phyloP scores from a whole-genome alignment of 345 rosid species.

The Limnanthes douglasii region DNA sequence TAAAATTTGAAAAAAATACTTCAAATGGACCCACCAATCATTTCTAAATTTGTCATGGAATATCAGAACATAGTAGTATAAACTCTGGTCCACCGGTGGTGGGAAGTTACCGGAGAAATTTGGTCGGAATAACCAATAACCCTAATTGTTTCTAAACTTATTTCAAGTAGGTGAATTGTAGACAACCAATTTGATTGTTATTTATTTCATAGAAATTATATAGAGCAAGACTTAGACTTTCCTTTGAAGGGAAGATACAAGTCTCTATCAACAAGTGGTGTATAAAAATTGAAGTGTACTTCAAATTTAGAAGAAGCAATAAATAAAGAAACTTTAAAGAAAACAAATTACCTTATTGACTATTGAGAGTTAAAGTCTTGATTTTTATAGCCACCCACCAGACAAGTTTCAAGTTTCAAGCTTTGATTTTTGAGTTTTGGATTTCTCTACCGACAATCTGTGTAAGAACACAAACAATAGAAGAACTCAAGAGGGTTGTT shows the following conservation, averaged over 20 bases:
- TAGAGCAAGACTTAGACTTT: slow-evolving; percentile 25
- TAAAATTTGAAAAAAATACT: too few species aligned
- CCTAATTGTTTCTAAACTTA: background rate
- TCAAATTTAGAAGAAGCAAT: slow-evolving; percentile 17
- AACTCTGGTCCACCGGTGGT: slow-evolving; percentile 11
- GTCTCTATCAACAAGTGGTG: slow-evolving; percentile 61
- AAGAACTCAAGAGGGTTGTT: too few species aligned
- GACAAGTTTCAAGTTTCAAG: background rate
- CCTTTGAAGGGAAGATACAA: slow-evolving; percentile 66
- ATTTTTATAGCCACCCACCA: too few species aligned
- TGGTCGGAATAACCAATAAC: slow-evolving; percentile 17
- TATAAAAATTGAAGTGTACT: slow-evolving; percentile 31
- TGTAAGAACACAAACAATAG: too few species aligned
- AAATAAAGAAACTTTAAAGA: slow-evolving; percentile 2
- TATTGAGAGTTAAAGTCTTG: too few species aligned
- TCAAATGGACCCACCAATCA: too few species aligned
- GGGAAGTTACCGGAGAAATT: background rate
- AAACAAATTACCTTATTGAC: too few species aligned
- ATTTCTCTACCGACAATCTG: too few species aligned
- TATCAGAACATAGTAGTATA: slow-evolving; percentile 2
- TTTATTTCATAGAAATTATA: too few species aligned
- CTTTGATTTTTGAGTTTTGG: slow-evolving; percentile 5
- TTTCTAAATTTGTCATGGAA: too few species aligned
- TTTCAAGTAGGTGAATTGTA: slow-evolving; percentile 1
- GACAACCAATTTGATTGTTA: too few species aligned